A percentile compares a stretch with the other conserved stretches of the same genome.
phyloP scores from a whole-genome alignment of 2,329 filamentous ascomycete species.

The Peltaster fructicola region DNA sequence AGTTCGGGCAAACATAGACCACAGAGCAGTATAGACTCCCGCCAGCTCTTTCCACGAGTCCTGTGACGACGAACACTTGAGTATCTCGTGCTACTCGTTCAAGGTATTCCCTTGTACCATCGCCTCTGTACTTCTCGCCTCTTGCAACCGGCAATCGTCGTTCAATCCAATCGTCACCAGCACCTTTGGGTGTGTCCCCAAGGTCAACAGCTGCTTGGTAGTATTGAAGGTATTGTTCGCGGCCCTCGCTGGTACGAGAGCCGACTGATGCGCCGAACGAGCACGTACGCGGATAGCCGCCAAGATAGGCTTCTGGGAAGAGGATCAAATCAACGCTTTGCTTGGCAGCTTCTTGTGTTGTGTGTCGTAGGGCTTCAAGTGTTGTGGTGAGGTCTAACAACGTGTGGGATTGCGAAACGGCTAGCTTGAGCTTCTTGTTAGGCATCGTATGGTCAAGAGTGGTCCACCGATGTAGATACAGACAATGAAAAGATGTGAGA shows the following conservation, averaged over 20 bases:
- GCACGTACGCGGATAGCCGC: conserved; percentile 74
- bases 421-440: conserved; percentile 28
- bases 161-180: conserved; percentile 54
- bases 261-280: conserved; percentile 62
- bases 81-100: conserved; percentile 61
- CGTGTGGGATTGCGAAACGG: conserved; percentile 31
- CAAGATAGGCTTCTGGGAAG: conserved; percentile 82
- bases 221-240: conserved; percentile 69
- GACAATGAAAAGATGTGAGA: conserved; percentile 1
- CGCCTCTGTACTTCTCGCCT: conserved; percentile 37
- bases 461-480: no score
- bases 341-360: conserved; percentile 46
- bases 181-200: conserved; percentile 58
- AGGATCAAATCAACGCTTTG: conserved; percentile 52
- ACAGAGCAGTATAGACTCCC: conserved; percentile 72
- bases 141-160: conserved; percentile 36
- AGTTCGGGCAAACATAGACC: conserved; percentile 60
- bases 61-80: conserved; percentile 66
- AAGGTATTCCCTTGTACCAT: conserved; percentile 63
- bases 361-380: conserved; percentile 44
- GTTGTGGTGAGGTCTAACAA: conserved; percentile 37
- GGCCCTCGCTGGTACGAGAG: conserved; percentile 45
- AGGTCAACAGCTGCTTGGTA: conserved; percentile 66
- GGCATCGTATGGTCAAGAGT: conserved; percentile 19
- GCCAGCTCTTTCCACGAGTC: conserved; percentile 60